phyloP scores from a whole-genome alignment of 1,139 yeast species.

The Protomyces macrosporus region DNA sequence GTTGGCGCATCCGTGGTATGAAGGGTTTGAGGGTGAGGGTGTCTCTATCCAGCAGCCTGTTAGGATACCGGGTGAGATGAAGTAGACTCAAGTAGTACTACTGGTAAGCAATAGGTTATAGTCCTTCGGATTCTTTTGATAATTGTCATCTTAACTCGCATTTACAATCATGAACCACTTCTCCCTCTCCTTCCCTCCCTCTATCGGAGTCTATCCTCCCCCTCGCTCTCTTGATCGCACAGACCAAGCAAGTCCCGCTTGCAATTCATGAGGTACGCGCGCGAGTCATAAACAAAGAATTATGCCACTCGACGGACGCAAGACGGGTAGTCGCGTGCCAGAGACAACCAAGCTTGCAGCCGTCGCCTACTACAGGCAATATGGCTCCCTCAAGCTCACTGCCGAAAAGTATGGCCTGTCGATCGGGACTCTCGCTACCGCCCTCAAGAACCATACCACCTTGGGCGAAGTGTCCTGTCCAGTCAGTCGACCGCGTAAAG shows the following conservation, averaged over 20 bases:
- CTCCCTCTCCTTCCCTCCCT: too few species aligned
- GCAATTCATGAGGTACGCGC: neutral
- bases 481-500: neutral
- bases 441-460: neutral
- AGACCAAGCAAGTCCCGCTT: neutral
- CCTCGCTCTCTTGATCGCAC: neutral
- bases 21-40: constrained; percentile 13
- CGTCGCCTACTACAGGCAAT: neutral
- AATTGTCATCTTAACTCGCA: neutral
- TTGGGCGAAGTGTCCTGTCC: neutral
- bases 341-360: neutral
- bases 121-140: neutral
- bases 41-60: constrained; percentile 5
- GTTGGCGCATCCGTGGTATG: constrained; percentile 59
- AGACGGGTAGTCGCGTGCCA: neutral
- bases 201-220: neutral
- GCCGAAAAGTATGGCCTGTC: constrained; percentile 1
- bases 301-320: neutral
- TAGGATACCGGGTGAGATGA: neutral
- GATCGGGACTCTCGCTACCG: neutral
- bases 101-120: neutral
- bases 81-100: neutral
- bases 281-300: neutral
- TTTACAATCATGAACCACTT: neutral
- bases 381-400: constrained; percentile 1